Base-by-base conservation (phyloP, 148 eudicot genomes). In the Camellia lanceoleosa region DNA sequence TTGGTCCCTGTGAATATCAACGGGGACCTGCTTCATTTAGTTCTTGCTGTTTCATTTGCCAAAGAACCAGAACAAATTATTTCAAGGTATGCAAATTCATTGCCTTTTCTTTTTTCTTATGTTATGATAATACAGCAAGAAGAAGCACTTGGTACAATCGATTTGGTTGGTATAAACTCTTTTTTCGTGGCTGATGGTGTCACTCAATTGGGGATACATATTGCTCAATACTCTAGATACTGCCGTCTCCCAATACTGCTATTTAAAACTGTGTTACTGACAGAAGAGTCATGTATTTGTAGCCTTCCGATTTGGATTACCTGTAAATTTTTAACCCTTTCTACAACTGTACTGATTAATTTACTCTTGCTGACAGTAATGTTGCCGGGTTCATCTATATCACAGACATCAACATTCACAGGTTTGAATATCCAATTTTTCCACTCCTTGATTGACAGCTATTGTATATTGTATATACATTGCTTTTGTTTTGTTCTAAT, bases 381-480 rank as follows among this genome's bases (percentile, higher is more conserved):
- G 90, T 95, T 79, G 98, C 98, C 55, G 98, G 98, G 72, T 93
- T 93, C 87, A 92, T 95, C 73, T 95, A 85, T 75, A 79, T 95
- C 76, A 92, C 94, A 1, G 97, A 92, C 18, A 88, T 95, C 19
- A 94, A 93, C 79, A 86, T 92, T 72, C 91, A 87, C 75, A 92
- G 97, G 97, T 95, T 30, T 30, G 38, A 30, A 30, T 30, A 30
- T 30, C 38, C 38, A 30, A 30, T 30, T 30, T 30, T 30, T 30
- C 38, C 38, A 30, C 38, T 30, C 38, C 38, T 30, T 30, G 38
- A 30, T 30, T 30, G 38, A 30, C 38, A 30, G 38, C 38, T 30
- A 30, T 30, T 30, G 38, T 30, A 30, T 30, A 30, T 30, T 30
- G 38, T 30, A 30, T 30, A 30, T 30, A 30, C 38, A 30, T 30